Base-by-base conservation (phyloP, 2,329 filamentous ascomycete genomes). In the Exserohilum rostratum region DNA sequence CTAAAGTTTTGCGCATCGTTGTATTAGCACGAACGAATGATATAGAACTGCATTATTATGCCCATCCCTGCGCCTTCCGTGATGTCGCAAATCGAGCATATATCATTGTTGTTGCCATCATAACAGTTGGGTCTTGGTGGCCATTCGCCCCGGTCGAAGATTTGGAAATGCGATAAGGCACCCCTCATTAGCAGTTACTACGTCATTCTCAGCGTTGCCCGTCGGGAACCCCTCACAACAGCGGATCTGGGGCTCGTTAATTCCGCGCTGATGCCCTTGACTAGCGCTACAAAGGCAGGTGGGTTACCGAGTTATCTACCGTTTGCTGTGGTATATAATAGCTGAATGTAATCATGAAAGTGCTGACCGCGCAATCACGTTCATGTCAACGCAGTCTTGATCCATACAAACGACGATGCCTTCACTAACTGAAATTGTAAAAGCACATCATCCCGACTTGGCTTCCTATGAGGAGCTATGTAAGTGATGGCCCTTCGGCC, bases 391-490 rank as follows among this genome's bases (percentile, higher is more conserved):
- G 31, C 13, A 48, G 9, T 30, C 27, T 6, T 12, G 3, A 13
- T 40, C 22, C 20, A 38, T 10, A 20, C n/a, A 34, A 30, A 33
- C 18, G 29, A 67, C 3, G 5, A 74, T 73, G 70, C 52, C 67
- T 49, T 66, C 67, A 2, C 69, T 72, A 49, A 70, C 46, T 44
- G 57, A 70, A 33, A 66, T 65, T 22, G 56, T 74, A 25, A 50
- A 61, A 35, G 44, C 56, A 10, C 57, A 70, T 42, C 66, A 62
- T 20, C 68, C 69, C 4, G 61, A 68, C 15, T 58, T 72, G 0
- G 42, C 33, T 5, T 58, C 69, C 0, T 75, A 75, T 29, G 71
- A 75, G 48, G 66, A 68, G 15, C 64, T 75, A 3, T 75, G 70
- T 73, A 61, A 43, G 63, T 58, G 27, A 5, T 2, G 2, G 13